Percentiles rank a stretch among this genome's conserved stretches.
phyloP scores from a whole-genome alignment of 2,329 filamentous ascomycete genomes.

The Aquanectria penicillioides region DNA sequence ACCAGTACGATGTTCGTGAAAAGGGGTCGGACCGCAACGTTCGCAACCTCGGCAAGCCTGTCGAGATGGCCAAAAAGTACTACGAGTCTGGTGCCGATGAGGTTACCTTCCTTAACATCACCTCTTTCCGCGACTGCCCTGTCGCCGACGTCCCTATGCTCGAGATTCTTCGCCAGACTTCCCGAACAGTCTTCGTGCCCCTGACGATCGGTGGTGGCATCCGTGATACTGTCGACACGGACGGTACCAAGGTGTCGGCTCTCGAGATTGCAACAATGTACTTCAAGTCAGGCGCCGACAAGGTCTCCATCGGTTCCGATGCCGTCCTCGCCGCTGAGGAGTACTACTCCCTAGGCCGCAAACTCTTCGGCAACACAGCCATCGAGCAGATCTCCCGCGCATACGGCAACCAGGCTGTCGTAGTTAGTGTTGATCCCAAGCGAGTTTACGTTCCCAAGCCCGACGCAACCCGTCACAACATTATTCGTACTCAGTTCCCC shows the following conservation, averaged over 20 bases:
- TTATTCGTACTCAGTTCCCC: slow-evolving; percentile 73
- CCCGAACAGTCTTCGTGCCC: slow-evolving; percentile 93
- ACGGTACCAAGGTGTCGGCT: slow-evolving; percentile 86
- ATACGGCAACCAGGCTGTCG: slow-evolving; percentile 96
- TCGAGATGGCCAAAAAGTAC: slow-evolving; percentile 92
- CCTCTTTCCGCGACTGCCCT: slow-evolving; percentile 94
- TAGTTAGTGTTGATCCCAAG: slow-evolving; percentile 94
- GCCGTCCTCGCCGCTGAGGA: slow-evolving; percentile 93
- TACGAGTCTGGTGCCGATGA: slow-evolving; percentile 98
- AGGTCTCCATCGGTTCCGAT: slow-evolving; percentile 96
- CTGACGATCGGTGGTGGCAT: slow-evolving; percentile 96
- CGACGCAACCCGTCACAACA: slow-evolving; percentile 77
- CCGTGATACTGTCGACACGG: slow-evolving; percentile 88
- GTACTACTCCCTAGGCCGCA: slow-evolving; percentile 78
- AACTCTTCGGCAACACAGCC: slow-evolving; percentile 82
- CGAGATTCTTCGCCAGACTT: slow-evolving; percentile 86
- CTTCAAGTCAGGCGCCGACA: slow-evolving; percentile 96
- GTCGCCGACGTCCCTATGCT: slow-evolving; percentile 95
- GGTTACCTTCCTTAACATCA: slow-evolving; percentile 98
- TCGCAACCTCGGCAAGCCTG: slow-evolving; percentile 94
- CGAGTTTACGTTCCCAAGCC: slow-evolving; percentile 83
- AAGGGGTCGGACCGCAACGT: slow-evolving; percentile 75
- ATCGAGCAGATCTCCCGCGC: slow-evolving; percentile 95
- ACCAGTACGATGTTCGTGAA: slow-evolving; percentile 98
- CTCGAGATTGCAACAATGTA: slow-evolving; percentile 96